Percentiles rank a stretch among this genome's conserved stretches.
phyloP scores from a whole-genome alignment of 75 land plant genomes.

The Selaginella moellendorffii region DNA sequence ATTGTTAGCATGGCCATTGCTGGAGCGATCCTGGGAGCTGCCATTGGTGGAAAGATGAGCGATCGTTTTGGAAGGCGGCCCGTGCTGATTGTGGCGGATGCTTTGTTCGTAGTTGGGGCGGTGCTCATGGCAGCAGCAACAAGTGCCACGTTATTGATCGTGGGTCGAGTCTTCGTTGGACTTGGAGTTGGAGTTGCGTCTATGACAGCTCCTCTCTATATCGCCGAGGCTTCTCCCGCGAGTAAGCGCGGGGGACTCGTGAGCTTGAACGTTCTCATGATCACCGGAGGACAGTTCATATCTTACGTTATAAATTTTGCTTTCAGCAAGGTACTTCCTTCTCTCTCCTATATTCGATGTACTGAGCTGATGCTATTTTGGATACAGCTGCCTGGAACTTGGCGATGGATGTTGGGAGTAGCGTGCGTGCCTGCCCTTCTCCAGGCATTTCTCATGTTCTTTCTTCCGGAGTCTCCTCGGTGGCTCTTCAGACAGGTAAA shows the following conservation, averaged over 20 bases:
- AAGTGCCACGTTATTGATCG: constrained; percentile 33
- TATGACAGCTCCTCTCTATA: constrained; percentile 72
- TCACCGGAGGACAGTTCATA: constrained; percentile 72
- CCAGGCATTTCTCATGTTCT: constrained; percentile 48
- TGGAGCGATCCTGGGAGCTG: constrained; percentile 75
- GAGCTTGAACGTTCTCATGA: constrained; percentile 54
- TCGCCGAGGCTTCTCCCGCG: constrained; percentile 73
- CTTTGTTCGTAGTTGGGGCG: constrained; percentile 58
- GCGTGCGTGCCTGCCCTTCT: constrained; percentile 57
- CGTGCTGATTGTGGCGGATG: constrained; percentile 40
- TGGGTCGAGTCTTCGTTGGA: constrained; percentile 60
- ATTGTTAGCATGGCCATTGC: constrained; percentile 79
- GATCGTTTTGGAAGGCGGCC: constrained; percentile 47
- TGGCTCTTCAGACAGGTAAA: constrained; percentile 44
- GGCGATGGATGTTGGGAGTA: constrained; percentile 86
- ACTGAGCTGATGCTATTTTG: neutral
- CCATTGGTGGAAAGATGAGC: constrained; percentile 46
- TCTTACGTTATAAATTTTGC: constrained; percentile 58
- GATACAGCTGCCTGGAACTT: constrained; percentile 59
- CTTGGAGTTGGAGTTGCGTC: constrained; percentile 79
- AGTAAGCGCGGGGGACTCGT: constrained; percentile 61
- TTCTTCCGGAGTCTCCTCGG: constrained; percentile 72
- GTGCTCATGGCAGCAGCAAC: constrained; percentile 57
- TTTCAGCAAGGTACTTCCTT: constrained; percentile 46
- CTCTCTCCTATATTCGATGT: neutral